Evolutionary conservation across 192 early-diverging fungal species (phyloP).

Genomic region (Geranomyces variabilis): DNA sequence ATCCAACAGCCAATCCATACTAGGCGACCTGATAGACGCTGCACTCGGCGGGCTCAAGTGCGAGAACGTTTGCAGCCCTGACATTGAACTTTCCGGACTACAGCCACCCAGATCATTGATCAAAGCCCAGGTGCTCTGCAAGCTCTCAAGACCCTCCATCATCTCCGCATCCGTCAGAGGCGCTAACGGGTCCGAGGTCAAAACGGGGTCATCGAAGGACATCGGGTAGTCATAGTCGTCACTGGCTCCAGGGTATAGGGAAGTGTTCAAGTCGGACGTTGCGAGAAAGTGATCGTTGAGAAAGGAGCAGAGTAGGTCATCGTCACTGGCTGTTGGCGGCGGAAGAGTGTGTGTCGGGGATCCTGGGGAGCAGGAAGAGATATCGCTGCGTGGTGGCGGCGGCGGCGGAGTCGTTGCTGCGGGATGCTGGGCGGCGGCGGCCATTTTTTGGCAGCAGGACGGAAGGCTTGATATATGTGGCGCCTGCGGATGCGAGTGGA

Average conservation of each 20-base stretch:
- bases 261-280: not conserved
- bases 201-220: not conserved
- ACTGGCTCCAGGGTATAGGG: no score
- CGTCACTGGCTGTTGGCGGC: constrained; percentile 4
- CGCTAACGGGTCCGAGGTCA: not conserved
- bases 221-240: not conserved
- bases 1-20: constrained; percentile 16
- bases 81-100: not conserved
- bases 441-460: not conserved
- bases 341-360: no score
- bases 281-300: constrained; percentile 26
- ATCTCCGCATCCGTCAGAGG: not conserved
- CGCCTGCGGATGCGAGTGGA: no score
- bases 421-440: not conserved
- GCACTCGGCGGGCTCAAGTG: constrained; percentile 13
- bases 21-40: constrained; percentile 17
- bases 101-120: not conserved
- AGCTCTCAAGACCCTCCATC: not conserved
- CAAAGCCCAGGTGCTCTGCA: not conserved
- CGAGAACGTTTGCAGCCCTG: constrained; percentile 4
- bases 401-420: not conserved
- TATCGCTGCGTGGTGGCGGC: not conserved
- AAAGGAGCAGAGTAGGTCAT: constrained; percentile 34
- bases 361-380: no score
- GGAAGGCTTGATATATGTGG: no score